Conservation (phyloP, 2,329 filamentous ascomycete species). For the Furcasterigmium sp. region DNA sequence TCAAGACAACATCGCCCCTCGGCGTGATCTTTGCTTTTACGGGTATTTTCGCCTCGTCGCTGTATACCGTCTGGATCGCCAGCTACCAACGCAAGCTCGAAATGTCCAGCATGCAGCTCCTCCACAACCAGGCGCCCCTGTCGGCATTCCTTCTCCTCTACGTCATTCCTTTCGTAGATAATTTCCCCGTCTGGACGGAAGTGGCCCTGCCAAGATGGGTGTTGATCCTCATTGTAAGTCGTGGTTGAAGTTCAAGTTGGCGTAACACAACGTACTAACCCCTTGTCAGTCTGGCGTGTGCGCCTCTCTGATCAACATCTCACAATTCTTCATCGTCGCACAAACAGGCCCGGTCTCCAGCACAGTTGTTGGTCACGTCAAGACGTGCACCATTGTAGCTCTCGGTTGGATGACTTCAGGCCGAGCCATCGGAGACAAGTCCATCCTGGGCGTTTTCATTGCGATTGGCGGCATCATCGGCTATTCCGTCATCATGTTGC, state of each 20-base stretch:
- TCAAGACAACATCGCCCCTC: constrained; percentile 50
- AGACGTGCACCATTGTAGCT: constrained; percentile 61
- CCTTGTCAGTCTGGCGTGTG: constrained; percentile 51
- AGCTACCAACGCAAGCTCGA: constrained; percentile 60
- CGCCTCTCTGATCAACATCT: constrained; percentile 61
- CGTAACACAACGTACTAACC: neutral
- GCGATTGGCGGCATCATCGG: constrained; percentile 53
- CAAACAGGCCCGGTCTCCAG: constrained; percentile 59
- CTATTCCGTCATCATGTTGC: constrained; percentile 43
- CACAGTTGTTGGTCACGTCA: constrained; percentile 61
- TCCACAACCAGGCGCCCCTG: constrained; percentile 63
- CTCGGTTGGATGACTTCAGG: constrained; percentile 56
- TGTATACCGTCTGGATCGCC: constrained; percentile 66
- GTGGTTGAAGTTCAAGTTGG: neutral
- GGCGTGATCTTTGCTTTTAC: constrained; percentile 61
- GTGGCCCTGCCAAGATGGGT: constrained; percentile 48
- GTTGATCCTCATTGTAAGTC: constrained; percentile 52
- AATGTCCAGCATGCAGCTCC: constrained; percentile 63
- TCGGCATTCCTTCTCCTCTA: constrained; percentile 59
- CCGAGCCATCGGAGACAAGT: constrained; percentile 49
- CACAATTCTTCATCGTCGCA: constrained; percentile 57
- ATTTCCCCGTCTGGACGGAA: constrained; percentile 50
- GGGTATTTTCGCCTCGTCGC: constrained; percentile 59
- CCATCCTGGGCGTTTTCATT: constrained; percentile 47
- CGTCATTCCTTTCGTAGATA: constrained; percentile 61